These are phyloP conservation scores for Saccharomycopsis vini DNA, from an alignment of 805 yeast species.

Conservation along the genomic window DNA sequence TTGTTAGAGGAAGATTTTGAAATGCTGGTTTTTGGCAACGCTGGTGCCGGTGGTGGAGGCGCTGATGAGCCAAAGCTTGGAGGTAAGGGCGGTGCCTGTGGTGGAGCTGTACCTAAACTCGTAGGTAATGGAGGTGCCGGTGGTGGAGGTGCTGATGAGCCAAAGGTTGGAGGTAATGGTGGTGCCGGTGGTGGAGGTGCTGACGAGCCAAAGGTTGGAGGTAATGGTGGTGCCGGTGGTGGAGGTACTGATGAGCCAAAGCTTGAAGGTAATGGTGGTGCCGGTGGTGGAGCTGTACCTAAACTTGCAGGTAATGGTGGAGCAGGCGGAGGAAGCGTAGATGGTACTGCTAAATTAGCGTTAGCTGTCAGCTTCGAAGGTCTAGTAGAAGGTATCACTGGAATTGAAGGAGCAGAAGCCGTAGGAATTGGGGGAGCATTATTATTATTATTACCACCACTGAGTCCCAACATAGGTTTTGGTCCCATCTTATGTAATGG, in stretches of 20 bases:
- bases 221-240: conserved; percentile 23
- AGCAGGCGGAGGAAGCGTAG: conserved; percentile 21
- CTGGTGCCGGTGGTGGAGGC: conserved; percentile 10
- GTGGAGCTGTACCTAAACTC: conserved; percentile 14
- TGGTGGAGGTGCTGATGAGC: conserved; percentile 20
- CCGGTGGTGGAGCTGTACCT: conserved; percentile 24
- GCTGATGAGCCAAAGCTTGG: conserved; percentile 12
- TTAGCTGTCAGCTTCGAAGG: neutral
- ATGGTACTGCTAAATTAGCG: too few species aligned
- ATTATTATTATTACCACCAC: too few species aligned
- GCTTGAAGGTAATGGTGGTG: conserved; percentile 21
- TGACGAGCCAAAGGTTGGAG: conserved; percentile 16
- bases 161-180: neutral
- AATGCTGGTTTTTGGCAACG: conserved; percentile 21
- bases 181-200: conserved; percentile 10
- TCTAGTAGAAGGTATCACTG: conserved; percentile 5
- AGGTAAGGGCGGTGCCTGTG: conserved; percentile 15
- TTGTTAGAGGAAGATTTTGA: conserved; percentile 21
- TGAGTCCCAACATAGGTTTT: neutral
- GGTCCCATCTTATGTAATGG: conserved; percentile 21
- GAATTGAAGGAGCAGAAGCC: conserved; percentile 14
- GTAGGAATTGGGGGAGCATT: conserved; percentile 17
- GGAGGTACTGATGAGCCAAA: conserved; percentile 20
- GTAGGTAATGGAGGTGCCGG: conserved; percentile 8
- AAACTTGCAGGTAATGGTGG: conserved; percentile 28